phyloP scores from a whole-genome alignment of 139 green algal genomes.

The Volvox reticuliferus region DNA sequence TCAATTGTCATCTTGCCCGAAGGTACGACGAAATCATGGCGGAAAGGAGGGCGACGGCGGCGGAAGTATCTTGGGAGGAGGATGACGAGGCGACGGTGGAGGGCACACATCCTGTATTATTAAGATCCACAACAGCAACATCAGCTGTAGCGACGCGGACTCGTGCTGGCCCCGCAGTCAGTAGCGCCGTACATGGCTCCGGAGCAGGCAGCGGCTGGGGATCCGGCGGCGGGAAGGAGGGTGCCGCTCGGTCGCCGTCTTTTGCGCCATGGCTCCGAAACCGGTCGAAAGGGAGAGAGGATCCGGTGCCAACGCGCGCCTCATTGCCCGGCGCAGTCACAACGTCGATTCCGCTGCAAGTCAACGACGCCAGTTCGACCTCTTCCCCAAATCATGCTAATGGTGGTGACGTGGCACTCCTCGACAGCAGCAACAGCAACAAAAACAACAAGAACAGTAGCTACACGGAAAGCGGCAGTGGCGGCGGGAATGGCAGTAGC shows the following conservation, averaged over 20 bases:
- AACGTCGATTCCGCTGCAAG: no score
- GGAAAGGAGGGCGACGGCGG: background rate
- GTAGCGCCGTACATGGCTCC: background rate
- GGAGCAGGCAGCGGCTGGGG: background rate
- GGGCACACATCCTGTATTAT: no score
- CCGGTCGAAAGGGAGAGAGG: no score
- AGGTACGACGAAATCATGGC: conserved; percentile 38
- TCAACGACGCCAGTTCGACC: background rate
- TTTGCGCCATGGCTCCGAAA: background rate
- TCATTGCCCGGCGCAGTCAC: no score
- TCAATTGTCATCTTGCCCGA: background rate
- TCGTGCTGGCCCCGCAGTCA: background rate
- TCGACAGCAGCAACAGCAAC: background rate
- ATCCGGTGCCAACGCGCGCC: no score
- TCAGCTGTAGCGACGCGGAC: background rate
- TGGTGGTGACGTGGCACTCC: background rate
- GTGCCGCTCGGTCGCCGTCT: background rate
- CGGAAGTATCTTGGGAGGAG: background rate
- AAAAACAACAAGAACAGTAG: no score
- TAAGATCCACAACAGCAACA: background rate
- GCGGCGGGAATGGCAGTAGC: background rate
- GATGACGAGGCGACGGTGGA: background rate
- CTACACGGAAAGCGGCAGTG: background rate
- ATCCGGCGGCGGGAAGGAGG: background rate
- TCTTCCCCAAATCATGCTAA: background rate